Conservation (phyloP, 306 rosid species). For the Malus asiatica region DNA sequence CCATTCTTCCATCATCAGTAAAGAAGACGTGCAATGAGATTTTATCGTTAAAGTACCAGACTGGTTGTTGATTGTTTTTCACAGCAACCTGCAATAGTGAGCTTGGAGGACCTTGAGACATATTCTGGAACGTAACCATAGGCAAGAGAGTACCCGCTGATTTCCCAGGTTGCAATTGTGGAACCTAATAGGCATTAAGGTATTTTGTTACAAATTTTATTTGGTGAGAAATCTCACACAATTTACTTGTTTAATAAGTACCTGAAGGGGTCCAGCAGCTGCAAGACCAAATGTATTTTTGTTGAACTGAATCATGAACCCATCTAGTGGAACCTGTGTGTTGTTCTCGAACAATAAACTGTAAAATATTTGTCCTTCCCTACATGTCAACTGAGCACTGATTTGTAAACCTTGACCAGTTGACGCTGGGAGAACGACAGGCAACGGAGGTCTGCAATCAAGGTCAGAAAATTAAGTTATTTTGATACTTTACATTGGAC, state of each 20-base stretch:
- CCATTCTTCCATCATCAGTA: constrained; percentile 95
- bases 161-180: constrained; percentile 74
- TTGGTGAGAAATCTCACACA: constrained; percentile 1
- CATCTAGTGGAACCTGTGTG: constrained; percentile 73
- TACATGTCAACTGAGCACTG: constrained; percentile 76
- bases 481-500: background rate
- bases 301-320: constrained; percentile 98
- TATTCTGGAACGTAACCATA: constrained; percentile 82
- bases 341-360: constrained; percentile 76
- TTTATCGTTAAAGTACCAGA: constrained; percentile 89
- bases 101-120: constrained; percentile 97
- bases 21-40: constrained; percentile 61
- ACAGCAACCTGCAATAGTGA: constrained; percentile 85
- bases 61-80: constrained; percentile 89
- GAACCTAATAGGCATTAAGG: constrained; percentile 50
- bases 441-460: constrained; percentile 73
- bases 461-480: constrained; percentile 19
- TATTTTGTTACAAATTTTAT: constrained; percentile 7
- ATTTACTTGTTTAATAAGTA: constrained; percentile 16
- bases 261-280: constrained; percentile 89
- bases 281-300: constrained; percentile 95
- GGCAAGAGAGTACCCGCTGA: constrained; percentile 67
- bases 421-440: constrained; percentile 66
- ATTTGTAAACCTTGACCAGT: constrained; percentile 94
- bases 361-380: constrained; percentile 84